Evolutionary conservation across 129 eudicot genomes (phyloP), one percentile per base, ranked within the genome.

Genomic region (Pseudognaphalium luteoalbum): DNA sequence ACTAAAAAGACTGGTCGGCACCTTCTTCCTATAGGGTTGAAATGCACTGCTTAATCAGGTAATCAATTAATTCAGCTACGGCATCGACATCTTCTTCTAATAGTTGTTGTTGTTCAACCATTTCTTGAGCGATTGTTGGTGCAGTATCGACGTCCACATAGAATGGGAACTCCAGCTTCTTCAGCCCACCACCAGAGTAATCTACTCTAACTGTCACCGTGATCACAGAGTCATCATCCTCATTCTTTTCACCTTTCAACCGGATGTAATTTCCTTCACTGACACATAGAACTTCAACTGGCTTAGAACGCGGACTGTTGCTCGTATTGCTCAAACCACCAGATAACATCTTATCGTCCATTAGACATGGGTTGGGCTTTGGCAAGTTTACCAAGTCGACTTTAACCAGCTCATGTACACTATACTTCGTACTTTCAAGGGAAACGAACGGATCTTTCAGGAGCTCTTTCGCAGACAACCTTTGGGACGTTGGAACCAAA

Each of bases 101-200:
- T 68, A 85, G 79, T 39, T 84, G 87, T 35, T 87, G 87, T 35
- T 87, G 77, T 51, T 91, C 84, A 60, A 89, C 90, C 97, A 92
- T 89, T 83, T 92, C 96, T 78, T 77, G 58, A 30, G 89, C 92
- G 35, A 92, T 83, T 41, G 92, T 81, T 15, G 61, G 28, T 44
- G 85, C 82, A 2, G 97, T 91, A 74, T 91, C 97, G 16, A 54
- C 54, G 1, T 77, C 70, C 8, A 85, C 80, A 74, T 79, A 83
- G 78, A 89, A 85, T 3, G 41, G 12, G 69, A 92, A 92, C 37
- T 89, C 82, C 16, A 92, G 79, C 66, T 82, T 69, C 81, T 83
- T 80, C 7, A 34, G 44, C 77, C 89, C 97, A 92, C 96, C 89
- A 28, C 10, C 39, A n/a, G 29, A 70, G 61, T 78, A 79, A 61